These are phyloP conservation scores for Mediolabrus comicus DNA, from an alignment of 108 stramenopile genomes.

Conservation along the genomic window DNA sequence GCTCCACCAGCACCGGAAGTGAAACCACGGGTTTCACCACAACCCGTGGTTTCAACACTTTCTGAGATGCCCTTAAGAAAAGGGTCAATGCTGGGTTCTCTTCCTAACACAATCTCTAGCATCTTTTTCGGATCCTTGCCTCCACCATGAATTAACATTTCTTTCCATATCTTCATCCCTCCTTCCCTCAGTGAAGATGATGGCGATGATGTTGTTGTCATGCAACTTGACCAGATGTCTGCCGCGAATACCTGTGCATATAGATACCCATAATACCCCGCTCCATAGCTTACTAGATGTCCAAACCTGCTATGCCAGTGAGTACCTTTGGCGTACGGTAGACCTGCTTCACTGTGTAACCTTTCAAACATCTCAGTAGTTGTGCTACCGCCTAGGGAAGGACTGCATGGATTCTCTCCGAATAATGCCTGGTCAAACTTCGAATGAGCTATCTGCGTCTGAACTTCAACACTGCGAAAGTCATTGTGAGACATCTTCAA, in stretches of 20 bases:
- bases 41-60: too few species aligned
- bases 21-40: conserved; percentile 27
- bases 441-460: conserved; percentile 79
- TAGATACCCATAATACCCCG: conserved; percentile 86
- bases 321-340: conserved; percentile 70
- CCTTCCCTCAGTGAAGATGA: conserved; percentile 12
- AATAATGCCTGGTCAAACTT: conserved; percentile 84
- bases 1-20: conserved; percentile 55
- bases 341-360: conserved; percentile 53
- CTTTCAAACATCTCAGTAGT: conserved; percentile 62
- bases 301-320: conserved; percentile 87
- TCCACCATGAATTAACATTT: conserved; percentile 80
- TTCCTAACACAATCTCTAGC: conserved; percentile 65
- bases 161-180: conserved; percentile 77
- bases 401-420: conserved; percentile 47
- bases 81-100: conserved; percentile 48
- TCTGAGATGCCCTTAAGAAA: conserved; percentile 41
- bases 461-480: conserved; percentile 72
- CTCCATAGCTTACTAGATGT: conserved; percentile 87
- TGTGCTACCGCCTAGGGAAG: conserved; percentile 37
- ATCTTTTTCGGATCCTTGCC: conserved; percentile 75
- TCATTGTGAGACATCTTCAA: conserved; percentile 63
- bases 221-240: conserved; percentile 72
- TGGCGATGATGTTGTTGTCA: conserved; percentile 28
- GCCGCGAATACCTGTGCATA: conserved; percentile 83